Conservation (phyloP, 2,329 filamentous ascomycete genomes). For the Sclerotinia sclerotiorum region DNA sequence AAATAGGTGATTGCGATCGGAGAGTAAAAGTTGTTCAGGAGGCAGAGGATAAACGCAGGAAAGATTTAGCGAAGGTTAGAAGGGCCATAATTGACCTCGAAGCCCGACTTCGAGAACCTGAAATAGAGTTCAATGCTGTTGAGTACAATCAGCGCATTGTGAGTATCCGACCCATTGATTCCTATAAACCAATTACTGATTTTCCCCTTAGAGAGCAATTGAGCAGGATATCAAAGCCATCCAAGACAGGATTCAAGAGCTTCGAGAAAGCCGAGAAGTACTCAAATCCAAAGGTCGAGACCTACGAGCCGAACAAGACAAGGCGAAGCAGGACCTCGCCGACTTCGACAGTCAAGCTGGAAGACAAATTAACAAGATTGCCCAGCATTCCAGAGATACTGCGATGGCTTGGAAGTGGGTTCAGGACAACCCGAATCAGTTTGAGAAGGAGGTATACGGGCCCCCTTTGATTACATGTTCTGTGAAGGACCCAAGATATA, state of each 20-base stretch:
- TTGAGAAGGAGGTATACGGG: constrained; percentile 63
- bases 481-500: constrained; percentile 58
- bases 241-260: constrained; percentile 42
- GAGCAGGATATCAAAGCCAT: constrained; percentile 57
- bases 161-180: constrained; percentile 41
- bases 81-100: constrained; percentile 63
- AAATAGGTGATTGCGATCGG: constrained; percentile 44
- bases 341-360: constrained; percentile 73
- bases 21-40: constrained; percentile 53
- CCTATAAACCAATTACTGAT: background rate
- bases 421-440: constrained; percentile 61
- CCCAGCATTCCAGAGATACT: constrained; percentile 60
- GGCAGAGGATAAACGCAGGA: constrained; percentile 49
- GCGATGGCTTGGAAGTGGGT: constrained; percentile 80
- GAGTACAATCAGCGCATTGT: constrained; percentile 74
- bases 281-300: constrained; percentile 40
- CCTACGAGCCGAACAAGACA: constrained; percentile 44
- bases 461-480: constrained; percentile 66
- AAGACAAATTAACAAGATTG: constrained; percentile 68
- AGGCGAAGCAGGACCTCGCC: constrained; percentile 51
- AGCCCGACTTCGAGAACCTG: constrained; percentile 59
- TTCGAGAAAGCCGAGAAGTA: constrained; percentile 35
- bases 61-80: constrained; percentile 51
- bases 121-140: constrained; percentile 65
- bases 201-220: constrained; percentile 51